These are phyloP conservation scores for Neofusicoccum parvum DNA, from an alignment of 2,329 filamentous ascomycete species.

Conservation along the genomic window DNA sequence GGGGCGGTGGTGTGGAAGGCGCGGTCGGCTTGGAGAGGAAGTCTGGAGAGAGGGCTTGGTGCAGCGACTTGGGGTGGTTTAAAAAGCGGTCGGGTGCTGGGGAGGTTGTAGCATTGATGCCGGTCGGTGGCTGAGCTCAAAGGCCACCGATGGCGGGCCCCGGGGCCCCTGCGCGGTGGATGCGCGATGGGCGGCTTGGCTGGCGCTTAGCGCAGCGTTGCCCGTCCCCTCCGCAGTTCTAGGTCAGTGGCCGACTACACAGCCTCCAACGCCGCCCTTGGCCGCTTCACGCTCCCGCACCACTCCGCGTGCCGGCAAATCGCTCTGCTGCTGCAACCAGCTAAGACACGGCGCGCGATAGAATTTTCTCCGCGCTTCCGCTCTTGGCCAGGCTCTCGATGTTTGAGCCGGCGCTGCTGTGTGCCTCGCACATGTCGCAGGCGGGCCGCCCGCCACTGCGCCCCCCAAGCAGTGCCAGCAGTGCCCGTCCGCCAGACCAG, in stretches of 20 bases:
- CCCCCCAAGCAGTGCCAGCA: not conserved
- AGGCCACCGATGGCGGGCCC: not conserved
- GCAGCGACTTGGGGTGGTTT: not conserved
- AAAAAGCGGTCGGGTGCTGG: not conserved
- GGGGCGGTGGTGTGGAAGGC: not conserved
- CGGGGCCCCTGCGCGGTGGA: not conserved
- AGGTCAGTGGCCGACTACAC: not conserved
- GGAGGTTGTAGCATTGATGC: not conserved
- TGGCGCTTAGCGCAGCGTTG: not conserved
- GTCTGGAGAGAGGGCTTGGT: not conserved
- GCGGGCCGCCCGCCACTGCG: not conserved
- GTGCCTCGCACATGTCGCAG: not conserved
- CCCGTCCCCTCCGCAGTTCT: slow-evolving; percentile 4
- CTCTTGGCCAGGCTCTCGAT: slow-evolving; percentile 3
- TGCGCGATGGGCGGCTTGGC: not conserved
- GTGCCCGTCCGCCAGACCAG: not conserved
- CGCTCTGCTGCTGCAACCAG: not conserved
- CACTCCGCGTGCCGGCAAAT: not conserved
- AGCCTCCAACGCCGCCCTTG: not conserved
- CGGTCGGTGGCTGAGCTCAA: slow-evolving; percentile 7
- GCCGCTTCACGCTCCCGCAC: slow-evolving; percentile 2
- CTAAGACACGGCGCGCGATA: not conserved
- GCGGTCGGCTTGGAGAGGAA: not conserved
- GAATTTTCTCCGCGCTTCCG: slow-evolving; percentile 11
- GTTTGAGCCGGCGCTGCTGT: not conserved